phyloP scores from a whole-genome alignment of 805 yeast genomes.

The Candida coquimbonensis region DNA sequence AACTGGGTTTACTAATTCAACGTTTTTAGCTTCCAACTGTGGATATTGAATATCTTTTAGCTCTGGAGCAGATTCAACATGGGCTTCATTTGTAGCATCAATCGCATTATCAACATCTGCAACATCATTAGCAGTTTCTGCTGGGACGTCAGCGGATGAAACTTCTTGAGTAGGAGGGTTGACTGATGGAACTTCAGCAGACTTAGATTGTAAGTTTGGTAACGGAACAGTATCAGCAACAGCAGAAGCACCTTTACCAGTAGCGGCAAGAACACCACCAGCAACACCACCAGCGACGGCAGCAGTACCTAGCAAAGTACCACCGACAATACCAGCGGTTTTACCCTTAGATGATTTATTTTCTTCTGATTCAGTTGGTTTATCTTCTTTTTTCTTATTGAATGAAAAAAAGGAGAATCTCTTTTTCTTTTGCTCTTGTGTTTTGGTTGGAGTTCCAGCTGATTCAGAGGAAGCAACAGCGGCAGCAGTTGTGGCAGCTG shows the following conservation, averaged over 20 bases:
- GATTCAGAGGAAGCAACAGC: not conserved
- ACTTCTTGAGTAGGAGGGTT: no score
- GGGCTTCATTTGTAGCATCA: no score
- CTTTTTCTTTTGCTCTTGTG: conserved; percentile 2
- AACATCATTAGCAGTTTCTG: not conserved
- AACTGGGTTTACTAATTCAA: no score
- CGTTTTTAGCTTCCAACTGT: no score
- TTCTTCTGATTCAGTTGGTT: conserved; percentile 1
- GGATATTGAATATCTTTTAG: no score
- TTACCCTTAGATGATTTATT: not conserved
- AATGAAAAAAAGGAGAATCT: conserved; percentile 7
- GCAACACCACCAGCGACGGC: conserved; percentile 11
- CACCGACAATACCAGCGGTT: conserved; percentile 7
- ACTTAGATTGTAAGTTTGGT: conserved; percentile 8
- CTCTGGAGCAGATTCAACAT: no score
- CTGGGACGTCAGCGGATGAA: not conserved
- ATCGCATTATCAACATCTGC: no score
- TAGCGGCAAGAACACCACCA: conserved; percentile 9
- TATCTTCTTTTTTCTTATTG: conserved; percentile 2
- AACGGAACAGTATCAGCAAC: conserved; percentile 8
- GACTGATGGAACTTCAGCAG: conserved; percentile 5
- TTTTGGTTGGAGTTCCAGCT: conserved; percentile 1
- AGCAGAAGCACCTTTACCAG: conserved; percentile 18
- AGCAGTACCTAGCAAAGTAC: conserved; percentile 9
- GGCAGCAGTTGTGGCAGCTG: not conserved